These are phyloP conservation scores for Claviceps sorghi DNA, from an alignment of 2,329 filamentous ascomycete genomes.

Conservation along the genomic window DNA sequence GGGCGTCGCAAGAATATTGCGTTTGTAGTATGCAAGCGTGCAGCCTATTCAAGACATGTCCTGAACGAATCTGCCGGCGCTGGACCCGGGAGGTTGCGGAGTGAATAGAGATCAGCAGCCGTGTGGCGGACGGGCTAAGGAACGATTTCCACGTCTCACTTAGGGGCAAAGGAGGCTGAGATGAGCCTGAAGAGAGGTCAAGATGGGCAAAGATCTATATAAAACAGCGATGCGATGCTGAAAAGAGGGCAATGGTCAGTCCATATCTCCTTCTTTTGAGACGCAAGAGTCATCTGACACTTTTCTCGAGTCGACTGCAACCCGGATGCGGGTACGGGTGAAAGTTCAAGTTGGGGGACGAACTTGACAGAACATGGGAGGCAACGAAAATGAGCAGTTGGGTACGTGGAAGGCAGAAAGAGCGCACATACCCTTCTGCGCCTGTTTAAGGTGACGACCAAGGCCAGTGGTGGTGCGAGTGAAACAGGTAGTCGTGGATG, in stretches of 20 bases:
- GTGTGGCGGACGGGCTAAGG: background rate
- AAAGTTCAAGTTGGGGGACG: background rate
- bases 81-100: slow-evolving; percentile 4
- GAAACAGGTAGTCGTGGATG: background rate
- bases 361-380: background rate
- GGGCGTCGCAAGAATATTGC: slow-evolving; percentile 12
- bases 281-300: background rate
- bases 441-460: background rate
- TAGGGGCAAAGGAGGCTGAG: background rate
- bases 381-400: background rate
- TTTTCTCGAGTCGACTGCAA: background rate
- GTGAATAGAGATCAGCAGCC: background rate
- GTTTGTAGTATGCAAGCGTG: slow-evolving; percentile 6
- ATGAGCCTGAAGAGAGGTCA: background rate
- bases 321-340: background rate
- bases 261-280: background rate
- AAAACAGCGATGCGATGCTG: background rate
- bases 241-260: background rate
- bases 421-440: background rate
- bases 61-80: slow-evolving; percentile 2
- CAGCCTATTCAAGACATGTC: slow-evolving; percentile 6
- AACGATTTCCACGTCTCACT: background rate
- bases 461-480: background rate
- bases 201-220: background rate
- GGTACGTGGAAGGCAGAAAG: background rate